Conservation (phyloP, 75 land plant species). For the Pinus taeda region DNA sequence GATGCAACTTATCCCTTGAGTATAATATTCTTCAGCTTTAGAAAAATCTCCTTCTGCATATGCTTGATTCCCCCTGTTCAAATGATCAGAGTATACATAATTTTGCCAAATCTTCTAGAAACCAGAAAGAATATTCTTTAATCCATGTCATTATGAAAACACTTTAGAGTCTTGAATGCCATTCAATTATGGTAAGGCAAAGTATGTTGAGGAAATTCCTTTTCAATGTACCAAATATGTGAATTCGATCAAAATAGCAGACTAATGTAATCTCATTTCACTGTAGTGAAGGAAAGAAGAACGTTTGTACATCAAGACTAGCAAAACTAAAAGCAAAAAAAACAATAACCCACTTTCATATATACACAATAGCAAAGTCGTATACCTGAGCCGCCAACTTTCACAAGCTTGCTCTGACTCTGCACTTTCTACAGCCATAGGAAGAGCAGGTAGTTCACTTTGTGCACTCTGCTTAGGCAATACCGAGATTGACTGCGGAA, state of each 20-base stretch:
- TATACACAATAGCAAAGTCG: not conserved
- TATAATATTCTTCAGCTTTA: constrained; percentile 52
- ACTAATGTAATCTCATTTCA: not conserved
- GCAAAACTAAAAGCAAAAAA: constrained; percentile 3
- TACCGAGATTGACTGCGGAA: constrained; percentile 25
- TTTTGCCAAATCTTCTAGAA: not conserved
- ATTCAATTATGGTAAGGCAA: not conserved
- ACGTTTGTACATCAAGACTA: not conserved
- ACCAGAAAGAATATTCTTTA: not conserved
- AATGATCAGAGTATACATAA: constrained; percentile 2
- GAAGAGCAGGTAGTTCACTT: not conserved
- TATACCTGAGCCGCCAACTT: constrained; percentile 43
- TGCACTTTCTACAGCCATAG: constrained; percentile 20
- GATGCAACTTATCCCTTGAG: constrained; percentile 41
- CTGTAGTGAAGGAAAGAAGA: not conserved
- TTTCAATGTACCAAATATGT: not conserved
- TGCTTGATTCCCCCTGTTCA: constrained; percentile 45
- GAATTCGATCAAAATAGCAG: not conserved
- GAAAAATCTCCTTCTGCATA: constrained; percentile 45
- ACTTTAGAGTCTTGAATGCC: not conserved
- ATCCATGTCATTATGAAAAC: not conserved
- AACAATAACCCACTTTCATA: not conserved
- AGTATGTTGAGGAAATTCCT: not conserved
- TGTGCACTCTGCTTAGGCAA: not conserved
- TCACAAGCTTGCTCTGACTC: constrained; percentile 48